Evolutionary conservation across 177 flowering plant genomes (phyloP).

Genomic region (Tripterygium wilfordii): DNA sequence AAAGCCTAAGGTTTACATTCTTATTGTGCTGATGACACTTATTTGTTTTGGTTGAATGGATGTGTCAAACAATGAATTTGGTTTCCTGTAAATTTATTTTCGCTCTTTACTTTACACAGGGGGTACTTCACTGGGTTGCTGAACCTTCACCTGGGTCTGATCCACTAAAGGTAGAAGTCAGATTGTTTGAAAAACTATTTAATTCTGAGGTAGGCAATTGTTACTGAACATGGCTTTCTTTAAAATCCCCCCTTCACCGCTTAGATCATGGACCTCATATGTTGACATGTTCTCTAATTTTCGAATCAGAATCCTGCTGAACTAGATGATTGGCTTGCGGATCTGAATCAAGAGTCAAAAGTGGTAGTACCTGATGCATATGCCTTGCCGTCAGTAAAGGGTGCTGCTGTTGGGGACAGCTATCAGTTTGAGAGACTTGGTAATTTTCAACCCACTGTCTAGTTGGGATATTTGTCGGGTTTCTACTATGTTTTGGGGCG

Average conservation of each 20-base stretch:
- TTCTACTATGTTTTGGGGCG: too few relatives aligned
- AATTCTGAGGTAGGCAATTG: conserved; percentile 61
- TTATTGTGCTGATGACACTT: too few relatives aligned
- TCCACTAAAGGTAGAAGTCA: conserved; percentile 85
- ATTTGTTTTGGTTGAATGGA: too few relatives aligned
- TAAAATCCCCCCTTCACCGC: background rate
- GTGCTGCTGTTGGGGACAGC: conserved; percentile 59
- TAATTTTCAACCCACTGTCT: conserved; percentile 28
- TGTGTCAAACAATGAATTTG: too few relatives aligned
- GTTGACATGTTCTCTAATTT: background rate
- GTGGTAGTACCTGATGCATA: conserved; percentile 62
- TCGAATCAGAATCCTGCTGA: conserved; percentile 79
- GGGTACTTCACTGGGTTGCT: conserved; percentile 97
- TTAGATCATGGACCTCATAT: too few relatives aligned
- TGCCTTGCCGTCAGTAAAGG: conserved; percentile 54
- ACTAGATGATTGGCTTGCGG: conserved; percentile 79
- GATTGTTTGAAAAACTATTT: conserved; percentile 85
- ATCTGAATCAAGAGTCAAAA: conserved; percentile 77
- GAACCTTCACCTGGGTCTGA: conserved; percentile 73
- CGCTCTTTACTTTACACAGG: conserved; percentile 47
- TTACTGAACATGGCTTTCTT: background rate
- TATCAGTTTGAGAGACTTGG: conserved; percentile 97
- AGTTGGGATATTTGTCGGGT: too few relatives aligned
- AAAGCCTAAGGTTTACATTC: conserved; percentile 75
- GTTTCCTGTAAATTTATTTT: background rate